phyloP scores from a whole-genome alignment of 495 filamentous ascomycete species.

The Xylaria castorea region DNA sequence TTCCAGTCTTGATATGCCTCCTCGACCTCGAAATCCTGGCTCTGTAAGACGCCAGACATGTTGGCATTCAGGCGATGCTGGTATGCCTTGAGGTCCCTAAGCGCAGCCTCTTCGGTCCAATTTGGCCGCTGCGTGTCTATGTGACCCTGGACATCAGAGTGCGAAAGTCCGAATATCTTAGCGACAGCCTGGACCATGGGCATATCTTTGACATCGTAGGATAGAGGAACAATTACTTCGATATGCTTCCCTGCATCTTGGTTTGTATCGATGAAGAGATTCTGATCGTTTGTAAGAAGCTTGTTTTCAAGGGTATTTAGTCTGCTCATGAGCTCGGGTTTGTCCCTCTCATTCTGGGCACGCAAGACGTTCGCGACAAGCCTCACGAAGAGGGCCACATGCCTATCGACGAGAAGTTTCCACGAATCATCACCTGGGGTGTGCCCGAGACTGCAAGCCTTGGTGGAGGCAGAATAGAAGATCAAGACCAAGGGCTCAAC shows the following conservation, averaged over 20 bases:
- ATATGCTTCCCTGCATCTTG: constrained; percentile 65
- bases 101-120: constrained; percentile 91
- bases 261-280: constrained; percentile 67
- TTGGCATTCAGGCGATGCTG: constrained; percentile 82
- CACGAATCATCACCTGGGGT: constrained; percentile 83
- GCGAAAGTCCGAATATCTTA: constrained; percentile 79
- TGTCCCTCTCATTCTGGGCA: constrained; percentile 73
- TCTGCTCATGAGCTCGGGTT: constrained; percentile 79
- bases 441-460: constrained; percentile 85
- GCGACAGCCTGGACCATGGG: constrained; percentile 85
- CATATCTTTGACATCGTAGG: constrained; percentile 97
- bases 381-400: constrained; percentile 93
- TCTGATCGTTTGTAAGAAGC: constrained; percentile 92
- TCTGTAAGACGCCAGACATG: constrained; percentile 76
- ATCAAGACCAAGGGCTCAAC: constrained; percentile 94
- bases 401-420: constrained; percentile 91
- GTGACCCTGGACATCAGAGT: constrained; percentile 79
- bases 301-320: constrained; percentile 88
- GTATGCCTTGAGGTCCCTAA: constrained; percentile 91
- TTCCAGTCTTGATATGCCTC: constrained; percentile 92
- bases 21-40: constrained; percentile 88
- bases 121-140: constrained; percentile 77
- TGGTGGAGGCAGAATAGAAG: constrained; percentile 73
- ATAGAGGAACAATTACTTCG: constrained; percentile 80
- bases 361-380: constrained; percentile 81